Evolutionary conservation across 2,329 filamentous ascomycete genomes (phyloP).

Genomic region (Cladorrhinum sp.): DNA sequence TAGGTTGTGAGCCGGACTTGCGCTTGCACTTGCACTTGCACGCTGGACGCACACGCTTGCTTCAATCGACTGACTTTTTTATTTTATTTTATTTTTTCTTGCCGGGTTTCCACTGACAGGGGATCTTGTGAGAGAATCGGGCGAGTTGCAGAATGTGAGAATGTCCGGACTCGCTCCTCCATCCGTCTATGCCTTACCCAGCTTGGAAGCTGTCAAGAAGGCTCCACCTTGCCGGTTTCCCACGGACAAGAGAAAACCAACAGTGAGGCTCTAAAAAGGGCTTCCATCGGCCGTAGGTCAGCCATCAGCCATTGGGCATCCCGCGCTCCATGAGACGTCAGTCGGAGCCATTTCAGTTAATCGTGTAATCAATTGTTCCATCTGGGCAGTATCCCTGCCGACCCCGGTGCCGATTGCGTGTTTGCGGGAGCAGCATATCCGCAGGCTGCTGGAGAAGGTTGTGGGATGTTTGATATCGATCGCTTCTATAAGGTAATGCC

Average conservation of each 20-base stretch:
- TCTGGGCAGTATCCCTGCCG: neutral
- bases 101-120: constrained; percentile 3
- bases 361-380: neutral
- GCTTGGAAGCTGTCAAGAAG: neutral
- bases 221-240: neutral
- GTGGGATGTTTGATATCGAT: neutral
- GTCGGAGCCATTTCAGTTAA: no score
- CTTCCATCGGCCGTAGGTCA: neutral
- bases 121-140: constrained; percentile 17
- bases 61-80: constrained; percentile 14
- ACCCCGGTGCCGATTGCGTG: neutral
- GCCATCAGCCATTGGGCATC: neutral
- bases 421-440: neutral
- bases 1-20: constrained; percentile 4
- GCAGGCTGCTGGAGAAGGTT: neutral
- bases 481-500: neutral
- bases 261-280: neutral
- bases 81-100: constrained; percentile 2
- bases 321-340: neutral
- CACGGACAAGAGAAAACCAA: neutral
- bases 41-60: constrained; percentile 5
- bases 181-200: neutral
- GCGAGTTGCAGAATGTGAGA: constrained; percentile 18
- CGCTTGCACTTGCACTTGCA: constrained; percentile 15
- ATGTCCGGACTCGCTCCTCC: neutral